Evolutionary conservation across 768 basidiomycete species (phyloP).

Genomic region (Tulasnella sp.): DNA sequence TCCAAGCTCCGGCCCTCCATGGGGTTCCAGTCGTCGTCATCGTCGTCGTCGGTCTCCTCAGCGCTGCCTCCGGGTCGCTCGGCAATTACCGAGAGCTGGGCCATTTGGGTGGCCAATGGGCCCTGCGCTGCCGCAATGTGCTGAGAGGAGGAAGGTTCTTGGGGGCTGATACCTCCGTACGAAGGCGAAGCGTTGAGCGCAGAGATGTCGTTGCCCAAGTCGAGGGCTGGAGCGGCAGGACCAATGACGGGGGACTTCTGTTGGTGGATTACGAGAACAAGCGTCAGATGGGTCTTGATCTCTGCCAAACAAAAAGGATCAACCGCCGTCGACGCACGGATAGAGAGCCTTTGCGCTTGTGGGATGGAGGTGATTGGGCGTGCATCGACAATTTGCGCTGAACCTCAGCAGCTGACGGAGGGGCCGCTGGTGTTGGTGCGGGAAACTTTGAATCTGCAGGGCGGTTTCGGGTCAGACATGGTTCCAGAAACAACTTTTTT

Average conservation of each 20-base stretch:
- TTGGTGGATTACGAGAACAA: background rate
- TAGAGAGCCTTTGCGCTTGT: constrained; percentile 24
- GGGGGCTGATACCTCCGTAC: constrained; percentile 40
- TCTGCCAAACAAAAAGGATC: constrained; percentile 35
- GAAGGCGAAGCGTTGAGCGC: constrained; percentile 46
- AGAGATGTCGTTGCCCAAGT: constrained; percentile 78
- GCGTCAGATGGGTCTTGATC: constrained; percentile 34
- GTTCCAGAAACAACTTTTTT: background rate
- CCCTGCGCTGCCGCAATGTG: background rate
- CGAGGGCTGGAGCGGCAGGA: constrained; percentile 65
- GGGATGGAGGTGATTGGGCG: constrained; percentile 24
- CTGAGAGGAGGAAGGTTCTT: constrained; percentile 56
- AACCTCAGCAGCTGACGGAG: constrained; percentile 85
- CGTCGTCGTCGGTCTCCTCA: constrained; percentile 68
- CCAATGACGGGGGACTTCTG: constrained; percentile 37
- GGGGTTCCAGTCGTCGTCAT: constrained; percentile 59
- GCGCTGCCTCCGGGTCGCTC: constrained; percentile 71
- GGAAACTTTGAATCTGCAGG: background rate
- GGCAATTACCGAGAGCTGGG: constrained; percentile 61
- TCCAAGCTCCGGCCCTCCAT: constrained; percentile 56
- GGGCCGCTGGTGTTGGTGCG: constrained; percentile 48
- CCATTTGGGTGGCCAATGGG: constrained; percentile 25
- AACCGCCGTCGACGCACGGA: constrained; percentile 29
- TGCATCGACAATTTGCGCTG: constrained; percentile 70
- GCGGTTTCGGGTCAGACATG: background rate